Percentiles rank a stretch among this genome's conserved stretches.
These are phyloP conservation scores for Coemansia sp. DNA, from an alignment of 192 early-diverging fungal species.

Conservation along the genomic window DNA sequence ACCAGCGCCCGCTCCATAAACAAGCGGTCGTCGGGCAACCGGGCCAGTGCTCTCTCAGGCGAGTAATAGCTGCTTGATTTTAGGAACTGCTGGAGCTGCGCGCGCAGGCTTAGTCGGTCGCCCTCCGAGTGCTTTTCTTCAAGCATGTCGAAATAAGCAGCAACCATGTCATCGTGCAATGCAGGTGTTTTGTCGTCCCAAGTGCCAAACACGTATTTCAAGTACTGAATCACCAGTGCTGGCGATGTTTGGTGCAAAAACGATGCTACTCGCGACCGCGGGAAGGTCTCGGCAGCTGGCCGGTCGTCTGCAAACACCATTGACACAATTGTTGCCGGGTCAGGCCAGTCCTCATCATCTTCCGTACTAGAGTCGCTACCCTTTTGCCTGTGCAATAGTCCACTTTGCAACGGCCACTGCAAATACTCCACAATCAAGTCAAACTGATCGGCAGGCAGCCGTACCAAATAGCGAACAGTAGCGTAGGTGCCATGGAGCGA, in stretches of 20 bases:
- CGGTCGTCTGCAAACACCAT: conserved; percentile 54
- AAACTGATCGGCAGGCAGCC: conserved; percentile 70
- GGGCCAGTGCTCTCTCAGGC: conserved; percentile 69
- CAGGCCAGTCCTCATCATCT: conserved; percentile 36
- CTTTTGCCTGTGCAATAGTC: conserved; percentile 42
- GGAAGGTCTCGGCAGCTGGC: conserved; percentile 59
- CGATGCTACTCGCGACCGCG: conserved; percentile 58
- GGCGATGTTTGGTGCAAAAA: conserved; percentile 68
- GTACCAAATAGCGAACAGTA: conserved; percentile 73
- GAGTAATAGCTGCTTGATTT: conserved; percentile 67
- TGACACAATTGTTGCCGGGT: conserved; percentile 23
- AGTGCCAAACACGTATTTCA: conserved; percentile 76
- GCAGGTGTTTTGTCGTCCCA: conserved; percentile 64
- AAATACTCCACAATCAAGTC: conserved; percentile 83
- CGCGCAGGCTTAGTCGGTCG: conserved; percentile 14
- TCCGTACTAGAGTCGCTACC: conserved; percentile 9
- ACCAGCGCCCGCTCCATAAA: conserved; percentile 81
- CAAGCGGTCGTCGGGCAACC: conserved; percentile 73
- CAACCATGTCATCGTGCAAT: conserved; percentile 78
- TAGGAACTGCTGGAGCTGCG: conserved; percentile 64
- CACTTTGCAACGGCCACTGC: conserved; percentile 69
- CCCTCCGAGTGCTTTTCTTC: conserved; percentile 16
- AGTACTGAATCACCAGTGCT: conserved; percentile 70
- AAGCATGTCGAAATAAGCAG: conserved; percentile 73
- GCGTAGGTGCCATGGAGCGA: conserved; percentile 62